These are phyloP conservation scores for Colletotrichum sp. DNA, from an alignment of 2,329 filamentous ascomycete genomes.

Conservation along the genomic window DNA sequence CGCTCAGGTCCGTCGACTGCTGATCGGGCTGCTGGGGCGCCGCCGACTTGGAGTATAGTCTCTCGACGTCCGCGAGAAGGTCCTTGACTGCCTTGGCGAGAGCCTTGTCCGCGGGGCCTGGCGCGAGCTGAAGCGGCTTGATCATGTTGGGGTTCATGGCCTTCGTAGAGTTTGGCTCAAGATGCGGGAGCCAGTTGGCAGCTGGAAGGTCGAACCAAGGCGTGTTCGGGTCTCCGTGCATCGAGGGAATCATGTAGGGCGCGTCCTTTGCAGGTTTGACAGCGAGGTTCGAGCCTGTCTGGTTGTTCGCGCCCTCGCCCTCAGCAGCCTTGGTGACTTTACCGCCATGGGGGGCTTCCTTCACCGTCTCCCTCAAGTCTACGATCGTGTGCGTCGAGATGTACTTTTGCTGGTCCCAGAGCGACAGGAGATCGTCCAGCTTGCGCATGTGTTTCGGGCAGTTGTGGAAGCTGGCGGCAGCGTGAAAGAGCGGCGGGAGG, in stretches of 20 bases:
- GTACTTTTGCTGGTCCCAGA: conserved; percentile 75
- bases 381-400: conserved; percentile 59
- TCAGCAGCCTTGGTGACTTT: background rate
- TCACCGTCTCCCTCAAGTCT: conserved; percentile 64
- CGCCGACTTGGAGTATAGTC: conserved; percentile 66
- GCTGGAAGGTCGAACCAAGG: conserved; percentile 86
- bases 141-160: conserved; percentile 76
- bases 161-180: conserved; percentile 76
- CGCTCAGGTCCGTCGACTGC: conserved; percentile 67
- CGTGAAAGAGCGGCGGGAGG: conserved; percentile 66
- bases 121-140: conserved; percentile 72
- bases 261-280: conserved; percentile 49
- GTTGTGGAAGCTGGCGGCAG: conserved; percentile 61
- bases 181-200: conserved; percentile 79
- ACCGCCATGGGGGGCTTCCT: conserved; percentile 36
- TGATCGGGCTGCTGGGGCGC: conserved; percentile 49
- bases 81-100: conserved; percentile 72
- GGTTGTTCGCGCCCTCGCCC: conserved; percentile 21
- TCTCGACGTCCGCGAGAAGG: conserved; percentile 73
- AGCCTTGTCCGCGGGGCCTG: conserved; percentile 71
- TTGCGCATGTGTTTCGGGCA: conserved; percentile 71
- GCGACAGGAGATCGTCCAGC: conserved; percentile 65
- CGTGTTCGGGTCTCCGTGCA: conserved; percentile 75
- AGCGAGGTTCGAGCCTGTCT: conserved; percentile 25
- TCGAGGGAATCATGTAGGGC: conserved; percentile 75